Conservation (phyloP, 148 eudicot genomes). For the Heliosperma pusillum region DNA sequence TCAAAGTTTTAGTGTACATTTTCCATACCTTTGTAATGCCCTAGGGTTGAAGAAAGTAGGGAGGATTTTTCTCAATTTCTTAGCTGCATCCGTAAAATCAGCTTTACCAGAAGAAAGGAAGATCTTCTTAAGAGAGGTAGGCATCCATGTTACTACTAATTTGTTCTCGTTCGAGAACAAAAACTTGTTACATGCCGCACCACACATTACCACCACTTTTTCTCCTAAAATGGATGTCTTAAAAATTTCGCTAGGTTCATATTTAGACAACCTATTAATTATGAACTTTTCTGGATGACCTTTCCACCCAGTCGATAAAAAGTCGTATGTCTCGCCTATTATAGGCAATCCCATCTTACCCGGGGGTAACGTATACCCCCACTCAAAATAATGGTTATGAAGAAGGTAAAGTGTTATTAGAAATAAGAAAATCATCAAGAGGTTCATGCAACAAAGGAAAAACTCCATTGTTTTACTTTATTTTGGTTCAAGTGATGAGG, state of each 20-base stretch:
- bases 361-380: slow-evolving; percentile 26
- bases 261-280: slow-evolving; percentile 29
- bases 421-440: slow-evolving; percentile 7
- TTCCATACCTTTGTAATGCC: slow-evolving; percentile 23
- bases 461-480: slow-evolving; percentile 13
- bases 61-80: slow-evolving; percentile 30
- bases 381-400: background rate
- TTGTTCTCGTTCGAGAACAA: slow-evolving; percentile 36
- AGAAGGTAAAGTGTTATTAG: background rate
- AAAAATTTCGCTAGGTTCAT: slow-evolving; percentile 17
- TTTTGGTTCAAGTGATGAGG: no score
- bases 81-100: slow-evolving; percentile 25
- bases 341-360: slow-evolving; percentile 37
- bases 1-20: no score
- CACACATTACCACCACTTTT: slow-evolving; percentile 27
- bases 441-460: slow-evolving; percentile 10
- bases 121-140: slow-evolving; percentile 30
- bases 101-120: slow-evolving; percentile 21
- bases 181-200: slow-evolving; percentile 35
- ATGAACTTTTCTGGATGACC: slow-evolving; percentile 40
- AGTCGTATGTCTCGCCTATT: slow-evolving; percentile 30
- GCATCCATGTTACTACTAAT: slow-evolving; percentile 39
- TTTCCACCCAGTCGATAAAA: slow-evolving; percentile 19
- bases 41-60: slow-evolving; percentile 33
- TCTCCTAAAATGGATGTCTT: slow-evolving; percentile 37